Percentiles rank a stretch among this genome's conserved stretches.
Evolutionary conservation across 495 filamentous ascomycete species (phyloP).

Genomic region (Cryomyces antarcticus): DNA sequence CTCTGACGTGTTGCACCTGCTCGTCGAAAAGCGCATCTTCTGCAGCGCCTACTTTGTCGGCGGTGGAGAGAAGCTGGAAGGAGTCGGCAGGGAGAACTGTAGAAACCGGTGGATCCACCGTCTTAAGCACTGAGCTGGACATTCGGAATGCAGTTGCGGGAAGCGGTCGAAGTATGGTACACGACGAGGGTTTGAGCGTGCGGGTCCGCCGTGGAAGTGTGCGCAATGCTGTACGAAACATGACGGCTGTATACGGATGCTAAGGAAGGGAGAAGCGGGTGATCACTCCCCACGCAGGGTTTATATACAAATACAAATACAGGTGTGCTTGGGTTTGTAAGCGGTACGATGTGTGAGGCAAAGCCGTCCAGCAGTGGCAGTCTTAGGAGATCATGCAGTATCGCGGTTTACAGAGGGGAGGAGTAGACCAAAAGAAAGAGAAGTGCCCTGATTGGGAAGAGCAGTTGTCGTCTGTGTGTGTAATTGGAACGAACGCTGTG

Average conservation of each 20-base stretch:
- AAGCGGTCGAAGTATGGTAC: conserved; percentile 12
- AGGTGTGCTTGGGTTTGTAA: too few species aligned
- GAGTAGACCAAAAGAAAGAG: too few species aligned
- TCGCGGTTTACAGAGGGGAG: too few species aligned
- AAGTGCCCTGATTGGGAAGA: too few species aligned
- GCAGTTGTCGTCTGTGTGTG: too few species aligned
- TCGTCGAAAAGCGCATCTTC: conserved; percentile 67
- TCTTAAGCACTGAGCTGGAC: conserved; percentile 12
- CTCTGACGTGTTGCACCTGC: conserved; percentile 61
- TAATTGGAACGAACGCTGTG: too few species aligned
- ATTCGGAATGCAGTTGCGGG: conserved; percentile 11
- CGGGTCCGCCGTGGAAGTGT: conserved; percentile 9
- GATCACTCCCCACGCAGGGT: too few species aligned
- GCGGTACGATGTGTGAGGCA: too few species aligned
- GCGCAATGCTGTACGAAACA: conserved; percentile 1
- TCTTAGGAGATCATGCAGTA: too few species aligned
- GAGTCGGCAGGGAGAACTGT: conserved; percentile 42
- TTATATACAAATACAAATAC: too few species aligned
- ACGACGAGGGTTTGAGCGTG: conserved; percentile 3
- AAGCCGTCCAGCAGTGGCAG: too few species aligned
- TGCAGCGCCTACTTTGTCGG: conserved; percentile 48
- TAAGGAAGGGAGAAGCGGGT: too few species aligned
- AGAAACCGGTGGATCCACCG: conserved; percentile 34
- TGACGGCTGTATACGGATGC: not conserved
- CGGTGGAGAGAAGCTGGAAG: conserved; percentile 59